Evolutionary conservation across 192 early-diverging fungal genomes (phyloP), one percentile per base, ranked within the genome.

Genomic region (Neocallimastix lanati): DNA sequence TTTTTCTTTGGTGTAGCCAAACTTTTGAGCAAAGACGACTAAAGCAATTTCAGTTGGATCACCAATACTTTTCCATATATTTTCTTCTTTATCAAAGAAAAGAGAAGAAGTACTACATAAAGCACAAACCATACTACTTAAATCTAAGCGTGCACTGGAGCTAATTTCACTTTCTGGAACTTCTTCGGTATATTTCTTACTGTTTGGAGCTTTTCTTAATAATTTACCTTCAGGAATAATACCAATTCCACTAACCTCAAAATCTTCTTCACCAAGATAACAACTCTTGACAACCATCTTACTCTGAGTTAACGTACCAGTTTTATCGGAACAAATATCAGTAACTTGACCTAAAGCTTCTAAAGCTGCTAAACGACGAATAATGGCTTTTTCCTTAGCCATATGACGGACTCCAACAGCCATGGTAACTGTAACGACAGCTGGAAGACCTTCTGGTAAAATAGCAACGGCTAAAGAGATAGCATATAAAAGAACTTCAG

Each of bases 381-480:
- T 92, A 80, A 94, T 91, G 80, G 95, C 95, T 83, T 96, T 83
- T 83, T 95, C 94, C 13, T 89, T 87, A n/a, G 95, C 94, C 29
- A 97, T 86, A 84, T 94, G 89, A 79, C 89, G 87, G 58, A 95
- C 94, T 77, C 95, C 95, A 33, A 97, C 90, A 11, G 96, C 96
- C 95, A 97, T 96, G 76, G 96, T 97, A 28, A 96, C 95, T 21
- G 94, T 91, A 90, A 96, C 91, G 76, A 97, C 94, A 0, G 96
- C 94, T 25, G 94, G 96, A 28, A 97, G 90, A 84, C 95, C 95
- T 15, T 96, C 92, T 28, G 95, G 95, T 79, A 96, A 95, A 40
- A 94, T 94, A 76, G 94, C 95, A n/a, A 97, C 92, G 0, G 50
- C 50, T 77, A 97, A 85, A 78, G 96, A 90, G n/a, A 97, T 86